Evolutionary conservation across 2,329 filamentous ascomycete species (phyloP), one percentile per base, ranked within the genome.

Genomic region (Colletotrichum zoysiae): DNA sequence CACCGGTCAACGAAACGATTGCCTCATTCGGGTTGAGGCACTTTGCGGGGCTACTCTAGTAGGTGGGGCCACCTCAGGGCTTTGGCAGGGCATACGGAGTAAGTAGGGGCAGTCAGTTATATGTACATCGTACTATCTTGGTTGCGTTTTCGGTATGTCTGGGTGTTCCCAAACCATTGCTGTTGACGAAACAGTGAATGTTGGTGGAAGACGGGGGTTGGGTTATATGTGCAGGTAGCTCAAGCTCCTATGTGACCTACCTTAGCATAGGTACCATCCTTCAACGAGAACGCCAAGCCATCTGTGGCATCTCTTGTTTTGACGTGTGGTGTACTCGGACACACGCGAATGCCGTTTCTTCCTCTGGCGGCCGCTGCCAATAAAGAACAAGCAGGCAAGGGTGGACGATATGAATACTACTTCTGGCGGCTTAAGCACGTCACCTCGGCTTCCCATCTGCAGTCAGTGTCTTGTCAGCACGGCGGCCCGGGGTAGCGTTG

Each of bases 1-100:
- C 55, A 18, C 26, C n/a, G 55, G 55, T 57, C 57, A 61, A 70
- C 67, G 67, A 67, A 70, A 70, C 67, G 46, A 70, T 70, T 70
- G 55, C 67, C 67, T 67, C 67, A 61, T 70, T 70, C n/a, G 67
- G 67, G 20, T 26, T 61, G 61, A 70, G 46, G 23, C 35, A 56
- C 35, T 58, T 57, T 57, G 33, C 30, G 56, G 63, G 53, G 58
- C 67, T 56, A 11, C 33, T 46, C 62, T 40, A 38, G 44, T 50
- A 56, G 55, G 62, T 18, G n/a, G 35, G 33, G 20, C 51, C 55
- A 11, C 40, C 56, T 66, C 55, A 30, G 62, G 57, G 14, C 40
- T 30, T 30, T 12, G 44, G 57, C 40, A 42, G 12, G 30, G 30
- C 30, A 30, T 23, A 23, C 40, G 12, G 44, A 40, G 51, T 35